A percentile compares a stretch with the other conserved stretches of the same genome.
phyloP scores from a whole-genome alignment of 202 grass and related monocot species.

The Musa balbisiana region DNA sequence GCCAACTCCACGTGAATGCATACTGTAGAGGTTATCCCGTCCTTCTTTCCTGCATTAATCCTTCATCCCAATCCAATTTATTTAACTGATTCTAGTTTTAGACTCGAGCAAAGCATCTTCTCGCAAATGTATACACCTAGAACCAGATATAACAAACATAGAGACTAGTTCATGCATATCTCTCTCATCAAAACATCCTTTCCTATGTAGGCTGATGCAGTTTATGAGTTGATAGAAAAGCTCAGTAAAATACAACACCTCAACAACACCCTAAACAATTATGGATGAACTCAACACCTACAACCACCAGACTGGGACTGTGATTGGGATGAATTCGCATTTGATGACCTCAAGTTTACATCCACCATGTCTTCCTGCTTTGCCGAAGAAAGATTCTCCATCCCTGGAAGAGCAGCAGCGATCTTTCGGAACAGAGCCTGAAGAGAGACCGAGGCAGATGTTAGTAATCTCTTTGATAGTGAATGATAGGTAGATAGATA shows the following conservation, averaged over 20 bases:
- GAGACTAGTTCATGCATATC: background rate
- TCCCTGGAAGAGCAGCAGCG: constrained; percentile 17
- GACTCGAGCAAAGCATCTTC: too few species aligned
- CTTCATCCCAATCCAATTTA: too few species aligned
- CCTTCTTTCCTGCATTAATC: too few species aligned
- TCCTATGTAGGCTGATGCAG: background rate
- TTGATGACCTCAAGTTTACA: constrained; percentile 14
- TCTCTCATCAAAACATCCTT: background rate
- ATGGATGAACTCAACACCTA: constrained; percentile 7
- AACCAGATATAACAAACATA: background rate
- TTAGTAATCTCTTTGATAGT: background rate
- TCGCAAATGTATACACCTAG: background rate
- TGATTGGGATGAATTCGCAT: constrained; percentile 17
- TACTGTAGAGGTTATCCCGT: too few species aligned
- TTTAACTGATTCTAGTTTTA: too few species aligned
- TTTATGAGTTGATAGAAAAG: background rate
- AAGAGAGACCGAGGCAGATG: background rate
- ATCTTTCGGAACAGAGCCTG: constrained; percentile 24
- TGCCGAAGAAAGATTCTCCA: constrained; percentile 16
- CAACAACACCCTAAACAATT: background rate
- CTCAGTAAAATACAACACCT: background rate
- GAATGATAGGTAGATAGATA: too few species aligned
- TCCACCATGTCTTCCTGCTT: constrained; percentile 25
- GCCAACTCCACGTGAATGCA: too few species aligned
- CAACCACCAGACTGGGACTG: constrained; percentile 20